Evolutionary conservation across 345 rosid genomes (phyloP).

Genomic region (Corymbia maculata): DNA sequence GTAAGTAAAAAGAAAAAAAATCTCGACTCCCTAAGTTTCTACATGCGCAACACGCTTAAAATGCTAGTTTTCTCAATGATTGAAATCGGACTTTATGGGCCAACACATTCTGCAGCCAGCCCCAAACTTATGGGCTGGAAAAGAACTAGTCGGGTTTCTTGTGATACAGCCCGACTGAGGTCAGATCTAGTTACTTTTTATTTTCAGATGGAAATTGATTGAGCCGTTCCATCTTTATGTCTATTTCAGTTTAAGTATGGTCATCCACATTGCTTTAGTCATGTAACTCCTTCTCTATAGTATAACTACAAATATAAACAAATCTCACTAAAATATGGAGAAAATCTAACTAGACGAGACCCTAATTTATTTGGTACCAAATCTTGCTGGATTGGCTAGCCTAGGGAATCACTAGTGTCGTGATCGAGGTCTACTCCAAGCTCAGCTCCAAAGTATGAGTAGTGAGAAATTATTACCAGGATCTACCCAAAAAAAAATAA

Average conservation of each 20-base stretch:
- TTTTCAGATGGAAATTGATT: neutral
- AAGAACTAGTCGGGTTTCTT: neutral
- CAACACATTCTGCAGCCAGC: neutral
- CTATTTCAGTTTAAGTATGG: neutral
- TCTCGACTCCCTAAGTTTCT: neutral
- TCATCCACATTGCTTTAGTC: neutral
- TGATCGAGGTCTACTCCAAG: neutral
- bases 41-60: neutral
- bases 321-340: neutral
- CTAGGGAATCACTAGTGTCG: neutral
- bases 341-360: neutral
- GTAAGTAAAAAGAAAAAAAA: neutral
- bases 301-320: neutral
- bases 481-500: neutral
- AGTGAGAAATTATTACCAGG: neutral
- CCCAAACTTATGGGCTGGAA: neutral
- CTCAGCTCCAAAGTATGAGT: neutral
- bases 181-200: neutral
- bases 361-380: neutral
- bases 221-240: neutral
- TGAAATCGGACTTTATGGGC: neutral
- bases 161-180: neutral
- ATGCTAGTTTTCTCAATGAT: neutral
- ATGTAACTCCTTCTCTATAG: neutral
- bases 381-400: neutral